Base-by-base conservation (phyloP, 257 asterid species). In the Fraxinus anomala region DNA sequence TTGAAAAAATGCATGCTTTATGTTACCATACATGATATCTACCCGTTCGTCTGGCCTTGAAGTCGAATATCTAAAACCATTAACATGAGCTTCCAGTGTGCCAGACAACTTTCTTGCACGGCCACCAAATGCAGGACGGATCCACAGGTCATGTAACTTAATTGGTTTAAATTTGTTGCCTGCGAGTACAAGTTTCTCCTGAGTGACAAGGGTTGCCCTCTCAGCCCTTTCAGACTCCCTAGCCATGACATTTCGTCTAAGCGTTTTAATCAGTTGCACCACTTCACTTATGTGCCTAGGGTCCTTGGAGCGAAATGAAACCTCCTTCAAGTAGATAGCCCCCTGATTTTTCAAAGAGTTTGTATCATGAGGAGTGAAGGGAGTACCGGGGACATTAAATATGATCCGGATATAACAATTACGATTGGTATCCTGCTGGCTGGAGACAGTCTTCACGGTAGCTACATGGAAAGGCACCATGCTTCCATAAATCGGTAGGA, bases 211-310 rank as follows among this genome's bases (percentile, higher is more conserved):
- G 13, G 92, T 92, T 0, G 97, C 97, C 79, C 97, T 84, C 87
- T 92, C 96, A 33, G 96, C 97, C 77, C 84, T 86, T 81, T 92
- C 97, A 44, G 94, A 86, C 80, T 92, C 97, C 83, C 97, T 82
- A n/a, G 92, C 89, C 82, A 81, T 75, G 59, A 92, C 94, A 79
- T 86, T 85, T 14, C 90, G 85, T 68, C 90, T 78, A 7, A 92
- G 96, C 4, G 92, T 86, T 77, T 89, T 90, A 67, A 89, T 89
- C 80, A 40, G 83, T 78, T 90, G 92, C 56, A 88, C 96, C 31
- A 92, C 87, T 83, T 92, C 97, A 83, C 88, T 88, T 34, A 88
- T 88, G 87, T 89, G 96, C 82, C 94, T 85, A 0, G 92, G 82
- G 77, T 92, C 96, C 85, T 92, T 92, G 42, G 96, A 92, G 56